Conservation (phyloP, 1,139 yeast genomes). For the Petasospora rhodanensis region DNA sequence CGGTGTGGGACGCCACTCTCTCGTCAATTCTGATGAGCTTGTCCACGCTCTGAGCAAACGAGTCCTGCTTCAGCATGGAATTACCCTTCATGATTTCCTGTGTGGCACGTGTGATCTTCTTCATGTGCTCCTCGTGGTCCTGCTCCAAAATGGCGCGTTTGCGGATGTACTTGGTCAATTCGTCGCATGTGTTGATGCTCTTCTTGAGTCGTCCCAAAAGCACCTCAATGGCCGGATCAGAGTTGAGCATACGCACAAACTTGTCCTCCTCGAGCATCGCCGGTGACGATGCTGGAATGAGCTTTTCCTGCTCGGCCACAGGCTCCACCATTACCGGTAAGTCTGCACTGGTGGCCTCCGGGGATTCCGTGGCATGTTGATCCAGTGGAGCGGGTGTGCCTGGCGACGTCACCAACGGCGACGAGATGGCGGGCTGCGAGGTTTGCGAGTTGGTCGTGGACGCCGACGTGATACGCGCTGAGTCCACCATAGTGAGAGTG, state of each 20-base stretch:
- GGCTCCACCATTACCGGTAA: too few species aligned
- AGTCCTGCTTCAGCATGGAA: conserved; percentile 53
- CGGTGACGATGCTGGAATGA: conserved; percentile 23
- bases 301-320: conserved; percentile 6
- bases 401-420: conserved; percentile 5
- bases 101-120: conserved; percentile 58
- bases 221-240: conserved; percentile 62
- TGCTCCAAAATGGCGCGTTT: conserved; percentile 77
- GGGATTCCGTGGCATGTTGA: too few species aligned
- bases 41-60: conserved; percentile 63
- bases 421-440: conserved; percentile 4
- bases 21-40: conserved; percentile 76
- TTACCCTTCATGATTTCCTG: conserved; percentile 46
- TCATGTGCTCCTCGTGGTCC: conserved; percentile 69
- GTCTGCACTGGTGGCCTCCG: too few species aligned
- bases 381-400: conserved; percentile 1
- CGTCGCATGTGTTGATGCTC: conserved; percentile 77
- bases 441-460: conserved; percentile 7
- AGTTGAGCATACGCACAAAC: conserved; percentile 44
- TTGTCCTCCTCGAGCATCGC: conserved; percentile 38
- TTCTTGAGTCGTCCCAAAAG: conserved; percentile 72
- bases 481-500: conserved; percentile 2
- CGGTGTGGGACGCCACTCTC: conserved; percentile 64
- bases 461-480: conserved; percentile 6
- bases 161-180: conserved; percentile 71